Evolutionary conservation across 2,329 filamentous ascomycete species (phyloP), one percentile per base, ranked within the genome.

Genomic region (Diaporthe caulivora): DNA sequence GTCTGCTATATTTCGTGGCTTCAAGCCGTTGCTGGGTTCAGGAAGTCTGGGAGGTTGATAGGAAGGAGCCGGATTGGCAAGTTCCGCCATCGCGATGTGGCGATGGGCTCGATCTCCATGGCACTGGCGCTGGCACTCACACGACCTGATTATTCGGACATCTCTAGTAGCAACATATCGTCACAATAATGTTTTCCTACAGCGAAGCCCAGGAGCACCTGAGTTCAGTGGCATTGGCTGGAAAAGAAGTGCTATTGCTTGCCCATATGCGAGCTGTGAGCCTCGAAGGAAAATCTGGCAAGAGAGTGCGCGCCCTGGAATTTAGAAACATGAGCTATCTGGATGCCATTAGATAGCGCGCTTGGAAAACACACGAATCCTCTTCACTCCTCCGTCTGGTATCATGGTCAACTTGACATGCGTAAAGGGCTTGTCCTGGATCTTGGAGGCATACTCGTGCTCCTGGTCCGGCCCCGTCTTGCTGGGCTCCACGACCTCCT

Each of bases 401-500:
- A 98, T 94, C 81, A 98, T 97, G 44, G 94, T 93, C 81, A 98
- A 86, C 88, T 97, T 98, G 29, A 95, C 91, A 84, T 97, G 95
- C 17, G 93, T 95, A 79, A 94, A 93, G 2, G 86, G 84, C 80
- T 86, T 87, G 49, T 90, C 90, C 77, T 87, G 85, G 24, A 90
- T 85, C 72, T 86, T 78, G 70, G 85, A 88, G 42, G 83, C 84
- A 80, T 93, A 94, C 76, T 89, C 87, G 80, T 95, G 93, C 84
- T 95, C 93, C 78, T 87, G 86, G 80, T 96, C 93, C 24, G 94
- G 92, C 1, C 91, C 91, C 74, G 91, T 92, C 83, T 91, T 92
- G 84, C 89, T 91, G 18, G 92, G 88, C 72, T 86, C 84, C 75
- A 95, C 85, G 29, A 95, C 84, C 81, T 93, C 90, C 21, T 83